Evolutionary conservation across 1,284 basidiomycete species (phyloP).

Genomic region (Puccinia polysora): DNA sequence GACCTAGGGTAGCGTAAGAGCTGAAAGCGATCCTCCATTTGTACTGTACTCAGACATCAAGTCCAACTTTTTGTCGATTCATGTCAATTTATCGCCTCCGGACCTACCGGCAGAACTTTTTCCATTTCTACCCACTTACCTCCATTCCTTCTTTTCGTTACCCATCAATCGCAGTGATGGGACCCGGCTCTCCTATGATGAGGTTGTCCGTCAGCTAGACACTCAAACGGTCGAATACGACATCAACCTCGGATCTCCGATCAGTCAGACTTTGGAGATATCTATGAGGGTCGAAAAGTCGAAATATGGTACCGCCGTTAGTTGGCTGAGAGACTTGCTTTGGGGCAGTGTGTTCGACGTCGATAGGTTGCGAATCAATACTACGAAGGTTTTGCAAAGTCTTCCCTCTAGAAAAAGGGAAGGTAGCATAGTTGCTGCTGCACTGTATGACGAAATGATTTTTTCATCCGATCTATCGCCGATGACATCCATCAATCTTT

Average conservation of each 20-base stretch:
- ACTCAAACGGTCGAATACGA: conserved; percentile 87
- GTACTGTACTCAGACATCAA: conserved; percentile 53
- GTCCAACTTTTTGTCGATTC: conserved; percentile 77
- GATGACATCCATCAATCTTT: conserved; percentile 65
- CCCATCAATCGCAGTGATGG: conserved; percentile 72
- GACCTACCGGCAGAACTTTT: conserved; percentile 50
- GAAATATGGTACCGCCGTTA: conserved; percentile 74
- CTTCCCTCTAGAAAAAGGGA: conserved; percentile 91
- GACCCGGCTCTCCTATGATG: conserved; percentile 71
- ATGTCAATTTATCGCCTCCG: conserved; percentile 64
- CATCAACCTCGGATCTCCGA: conserved; percentile 66
- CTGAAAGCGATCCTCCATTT: neutral
- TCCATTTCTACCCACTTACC: conserved; percentile 70
- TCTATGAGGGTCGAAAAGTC: conserved; percentile 76
- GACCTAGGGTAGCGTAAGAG: too few relatives aligned
- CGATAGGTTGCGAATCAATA: conserved; percentile 78
- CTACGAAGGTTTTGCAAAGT: conserved; percentile 83
- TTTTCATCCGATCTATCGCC: conserved; percentile 66
- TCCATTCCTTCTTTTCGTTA: conserved; percentile 81
- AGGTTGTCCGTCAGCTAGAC: conserved; percentile 85
- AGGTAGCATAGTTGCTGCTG: conserved; percentile 72
- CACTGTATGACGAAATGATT: conserved; percentile 67
- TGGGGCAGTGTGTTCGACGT: conserved; percentile 74
- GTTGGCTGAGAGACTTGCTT: conserved; percentile 86
- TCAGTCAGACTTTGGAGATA: conserved; percentile 71